Base-by-base conservation (phyloP, 2,329 filamentous ascomycete genomes). In the Verticillium isaacii region DNA sequence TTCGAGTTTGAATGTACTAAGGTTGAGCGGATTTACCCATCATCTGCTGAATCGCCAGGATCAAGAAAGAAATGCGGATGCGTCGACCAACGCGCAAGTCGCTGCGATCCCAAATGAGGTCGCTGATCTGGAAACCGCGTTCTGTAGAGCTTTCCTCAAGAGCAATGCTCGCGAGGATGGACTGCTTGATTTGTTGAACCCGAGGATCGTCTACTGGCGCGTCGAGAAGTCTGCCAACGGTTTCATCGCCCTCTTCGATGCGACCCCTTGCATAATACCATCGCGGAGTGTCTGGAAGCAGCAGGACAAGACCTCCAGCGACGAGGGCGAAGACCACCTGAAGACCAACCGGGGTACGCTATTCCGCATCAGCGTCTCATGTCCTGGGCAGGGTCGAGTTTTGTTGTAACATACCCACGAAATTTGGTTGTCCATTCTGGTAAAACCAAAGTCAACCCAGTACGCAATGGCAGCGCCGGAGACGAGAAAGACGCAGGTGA, bases 361-460 rank as follows among this genome's bases (percentile, higher is more conserved):
- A 29, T 29, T 29, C 29, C 29, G 29, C 1, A 29, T 29, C 29
- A 29, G 29, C 5, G 29, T 29, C 29, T 29, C 3, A 29, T 29
- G 5, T 6, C 29, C 29, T 29, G 29, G 29, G 29, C 29, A 29
- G 29, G 29, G 5, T 6, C 29, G 4, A 29, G 29, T 29, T 4
- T 3, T 6, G 34, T 56, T 19, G 41, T 29, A 4, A 14, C 41
- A 8, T 36, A 64, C 62, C 62, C 62, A 64, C 15, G 62, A 64
- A 15, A 64, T 50, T 32, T 64, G 62, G 12, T 60, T 64, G 32
- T 55, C 56, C 60, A 64, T 36, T 14, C 60, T 56, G 55, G 62
- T 64, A 25, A 64, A 64, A 9, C 62, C 62, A 54, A 64, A 64
- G 41, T 64, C 62, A 37, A 64, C 60, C 62, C 62, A 64, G 41